phyloP scores from a whole-genome alignment of 2,329 filamentous ascomycete genomes.

The Colletotrichum lentis region DNA sequence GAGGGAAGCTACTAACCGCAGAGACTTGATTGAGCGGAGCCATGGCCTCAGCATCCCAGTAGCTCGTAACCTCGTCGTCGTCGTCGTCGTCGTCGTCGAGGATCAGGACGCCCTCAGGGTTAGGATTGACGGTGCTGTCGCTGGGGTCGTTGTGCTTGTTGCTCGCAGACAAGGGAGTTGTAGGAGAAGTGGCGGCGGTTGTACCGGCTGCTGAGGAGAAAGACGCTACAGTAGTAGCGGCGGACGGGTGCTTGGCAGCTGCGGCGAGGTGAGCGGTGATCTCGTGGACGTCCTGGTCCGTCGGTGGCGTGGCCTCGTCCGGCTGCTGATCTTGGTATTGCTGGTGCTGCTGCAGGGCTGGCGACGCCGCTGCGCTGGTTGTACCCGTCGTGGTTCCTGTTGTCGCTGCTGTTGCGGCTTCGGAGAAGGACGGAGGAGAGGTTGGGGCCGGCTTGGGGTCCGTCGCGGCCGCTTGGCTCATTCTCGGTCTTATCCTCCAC shows the following conservation, averaged over 20 bases:
- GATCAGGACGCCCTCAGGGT: conserved; percentile 16
- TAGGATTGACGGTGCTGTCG: conserved; percentile 1
- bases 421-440: conserved; percentile 34
- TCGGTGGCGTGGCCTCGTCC: conserved; percentile 31
- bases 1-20: conserved; percentile 55
- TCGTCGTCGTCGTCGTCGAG: conserved; percentile 40
- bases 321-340: conserved; percentile 3
- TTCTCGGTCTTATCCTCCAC: conserved; percentile 28
- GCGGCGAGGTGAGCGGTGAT: conserved; percentile 36
- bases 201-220: conserved; percentile 10
- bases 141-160: conserved; percentile 37
- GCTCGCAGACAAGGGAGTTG: conserved; percentile 9
- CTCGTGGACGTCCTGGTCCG: conserved; percentile 37
- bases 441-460: conserved; percentile 38
- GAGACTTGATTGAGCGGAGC: conserved; percentile 63
- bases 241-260: conserved; percentile 34
- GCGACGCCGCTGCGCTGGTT: conserved; percentile 16
- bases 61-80: conserved; percentile 54
- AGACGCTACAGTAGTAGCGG: conserved; percentile 27
- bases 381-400: conserved; percentile 20
- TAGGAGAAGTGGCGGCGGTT: conserved; percentile 25
- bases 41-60: conserved; percentile 68
- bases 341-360: conserved; percentile 29
- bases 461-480: conserved; percentile 41
- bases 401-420: conserved; percentile 25